A percentile compares a stretch with the other conserved stretches of the same genome.
Conservation (phyloP, 2,329 filamentous ascomycete genomes). For the Coniochaeta hoffmannii region DNA sequence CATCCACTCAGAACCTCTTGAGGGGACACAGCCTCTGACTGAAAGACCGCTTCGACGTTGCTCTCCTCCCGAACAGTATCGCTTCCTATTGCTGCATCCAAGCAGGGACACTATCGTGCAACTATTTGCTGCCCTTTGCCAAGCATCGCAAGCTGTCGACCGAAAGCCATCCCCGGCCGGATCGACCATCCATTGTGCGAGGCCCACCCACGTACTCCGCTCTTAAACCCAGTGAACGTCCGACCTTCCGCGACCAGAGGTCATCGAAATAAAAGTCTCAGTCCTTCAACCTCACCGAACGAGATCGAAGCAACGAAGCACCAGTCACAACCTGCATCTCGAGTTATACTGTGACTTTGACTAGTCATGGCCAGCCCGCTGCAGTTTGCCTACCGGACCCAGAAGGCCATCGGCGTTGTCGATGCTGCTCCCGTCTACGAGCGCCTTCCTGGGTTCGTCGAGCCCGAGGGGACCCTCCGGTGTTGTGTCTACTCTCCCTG, state of each 20-base stretch:
- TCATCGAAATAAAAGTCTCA: background rate
- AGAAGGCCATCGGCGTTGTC: conserved; percentile 91
- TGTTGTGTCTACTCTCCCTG: conserved; percentile 95
- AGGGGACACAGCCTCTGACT: no score
- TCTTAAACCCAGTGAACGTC: background rate
- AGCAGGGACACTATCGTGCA: background rate
- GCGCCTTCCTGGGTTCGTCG: conserved; percentile 72
- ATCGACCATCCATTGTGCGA: background rate
- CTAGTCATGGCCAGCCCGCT: conserved; percentile 90
- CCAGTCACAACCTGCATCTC: conserved; percentile 24
- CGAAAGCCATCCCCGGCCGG: background rate
- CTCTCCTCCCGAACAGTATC: background rate
- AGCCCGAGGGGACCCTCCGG: conserved; percentile 88
- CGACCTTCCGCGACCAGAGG: background rate
- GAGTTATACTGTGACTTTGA: conserved; percentile 63
- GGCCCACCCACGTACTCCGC: background rate
- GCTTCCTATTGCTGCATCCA: background rate
- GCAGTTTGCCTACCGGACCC: conserved; percentile 95
- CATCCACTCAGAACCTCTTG: background rate
- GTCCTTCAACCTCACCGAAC: conserved; percentile 3
- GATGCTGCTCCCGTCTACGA: conserved; percentile 87
- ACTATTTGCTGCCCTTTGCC: background rate
- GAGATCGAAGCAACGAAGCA: conserved; percentile 15
- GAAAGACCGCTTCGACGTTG: background rate
- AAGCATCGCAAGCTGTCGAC: background rate